Evolutionary conservation across 768 basidiomycete genomes (phyloP).

Genomic region (Serendipita sp.): DNA sequence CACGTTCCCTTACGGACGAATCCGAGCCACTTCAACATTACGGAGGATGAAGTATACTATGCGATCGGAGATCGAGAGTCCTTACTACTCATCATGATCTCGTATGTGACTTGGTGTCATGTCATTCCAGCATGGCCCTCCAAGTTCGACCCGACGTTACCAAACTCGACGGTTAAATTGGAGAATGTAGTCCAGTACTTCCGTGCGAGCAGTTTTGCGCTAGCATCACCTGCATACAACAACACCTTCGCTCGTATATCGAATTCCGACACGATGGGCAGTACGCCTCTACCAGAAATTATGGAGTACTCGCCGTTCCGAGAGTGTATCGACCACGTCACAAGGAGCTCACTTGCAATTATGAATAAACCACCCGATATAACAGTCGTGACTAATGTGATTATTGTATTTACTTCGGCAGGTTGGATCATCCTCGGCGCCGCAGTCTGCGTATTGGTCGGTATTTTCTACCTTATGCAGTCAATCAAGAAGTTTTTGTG

Average conservation of each 20-base stretch:
- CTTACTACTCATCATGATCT: not conserved
- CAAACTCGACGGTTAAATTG: not conserved
- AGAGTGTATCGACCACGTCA: not conserved
- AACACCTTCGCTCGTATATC: not conserved
- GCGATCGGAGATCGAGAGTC: not conserved
- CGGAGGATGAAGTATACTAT: not conserved
- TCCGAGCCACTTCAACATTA: not conserved
- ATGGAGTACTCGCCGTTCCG: not conserved
- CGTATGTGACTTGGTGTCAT: not conserved
- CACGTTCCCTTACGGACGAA: too few species aligned
- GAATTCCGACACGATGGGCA: not conserved
- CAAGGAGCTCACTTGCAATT: not conserved
- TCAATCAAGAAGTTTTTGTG: too few species aligned
- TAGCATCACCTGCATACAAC: too few species aligned
- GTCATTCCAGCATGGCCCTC: too few species aligned
- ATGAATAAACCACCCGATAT: not conserved
- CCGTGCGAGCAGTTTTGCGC: not conserved
- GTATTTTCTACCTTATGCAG: too few species aligned
- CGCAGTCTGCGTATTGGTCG: too few species aligned
- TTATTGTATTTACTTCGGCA: too few species aligned
- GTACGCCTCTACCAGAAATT: not conserved
- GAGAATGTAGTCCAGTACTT: slow-evolving; percentile 10
- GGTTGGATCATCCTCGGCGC: too few species aligned
- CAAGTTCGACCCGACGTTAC: not conserved
- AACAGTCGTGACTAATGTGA: too few species aligned